These are phyloP conservation scores for Balakata baccata DNA, from an alignment of 345 rosid species.

Conservation along the genomic window DNA sequence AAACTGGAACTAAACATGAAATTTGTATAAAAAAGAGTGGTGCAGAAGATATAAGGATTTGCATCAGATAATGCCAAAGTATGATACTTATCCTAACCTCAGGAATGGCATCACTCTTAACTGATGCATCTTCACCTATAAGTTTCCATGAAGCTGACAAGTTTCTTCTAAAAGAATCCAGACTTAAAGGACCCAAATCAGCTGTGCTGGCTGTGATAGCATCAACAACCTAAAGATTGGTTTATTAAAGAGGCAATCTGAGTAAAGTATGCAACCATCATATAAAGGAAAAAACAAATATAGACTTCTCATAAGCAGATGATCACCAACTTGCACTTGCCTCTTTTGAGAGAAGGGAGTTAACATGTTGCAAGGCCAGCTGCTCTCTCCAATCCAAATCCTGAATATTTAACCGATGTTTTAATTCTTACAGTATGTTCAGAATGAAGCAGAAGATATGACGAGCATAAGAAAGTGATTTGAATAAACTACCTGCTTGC, in stretches of 20 bases:
- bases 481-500: slow-evolving; percentile 45
- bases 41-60: not conserved
- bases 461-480: slow-evolving; percentile 3
- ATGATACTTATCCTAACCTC: slow-evolving; percentile 47
- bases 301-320: slow-evolving; percentile 8
- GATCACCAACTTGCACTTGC: slow-evolving; percentile 39
- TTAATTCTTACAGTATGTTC: not conserved
- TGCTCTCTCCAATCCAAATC: slow-evolving; percentile 83
- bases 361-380: slow-evolving; percentile 58
- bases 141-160: slow-evolving; percentile 76
- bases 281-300: not conserved
- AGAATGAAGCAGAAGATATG: slow-evolving; percentile 9
- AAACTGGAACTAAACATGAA: slow-evolving; percentile 18
- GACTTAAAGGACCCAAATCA: slow-evolving; percentile 78
- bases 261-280: slow-evolving; percentile 10
- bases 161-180: slow-evolving; percentile 72
- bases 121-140: slow-evolving; percentile 36
- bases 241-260: slow-evolving; percentile 11
- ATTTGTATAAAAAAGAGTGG: not conserved
- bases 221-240: slow-evolving; percentile 56
- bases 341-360: slow-evolving; percentile 73
- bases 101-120: slow-evolving; percentile 27
- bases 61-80: slow-evolving; percentile 7
- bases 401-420: slow-evolving; percentile 41
- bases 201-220: slow-evolving; percentile 61